A percentile compares a stretch with the other conserved stretches of the same genome.
Evolutionary conservation across 805 yeast species (phyloP).

Genomic region (Zygosaccharomyces lentus): DNA sequence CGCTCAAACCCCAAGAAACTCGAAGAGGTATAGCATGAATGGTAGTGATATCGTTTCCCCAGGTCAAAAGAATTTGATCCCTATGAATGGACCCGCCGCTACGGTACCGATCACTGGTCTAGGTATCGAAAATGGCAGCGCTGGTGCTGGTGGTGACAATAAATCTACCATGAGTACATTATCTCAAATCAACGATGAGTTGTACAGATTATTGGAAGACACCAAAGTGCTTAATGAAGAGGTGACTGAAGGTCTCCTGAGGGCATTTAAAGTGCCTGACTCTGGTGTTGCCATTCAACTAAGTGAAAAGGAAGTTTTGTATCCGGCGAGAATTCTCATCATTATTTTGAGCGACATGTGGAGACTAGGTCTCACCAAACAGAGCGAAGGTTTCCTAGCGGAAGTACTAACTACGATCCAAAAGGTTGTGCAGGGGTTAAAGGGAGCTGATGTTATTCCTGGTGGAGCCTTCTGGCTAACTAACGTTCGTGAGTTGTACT

Average conservation of each 20-base stretch:
- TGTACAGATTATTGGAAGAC: slow-evolving; percentile 65
- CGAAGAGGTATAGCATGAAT: slow-evolving; percentile 33
- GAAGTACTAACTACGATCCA: slow-evolving; percentile 85
- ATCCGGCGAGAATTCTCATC: slow-evolving; percentile 93
- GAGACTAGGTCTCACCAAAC: slow-evolving; percentile 90
- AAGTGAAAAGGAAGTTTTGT: slow-evolving; percentile 83
- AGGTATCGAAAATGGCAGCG: slow-evolving; percentile 16
- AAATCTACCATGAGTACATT: slow-evolving; percentile 42
- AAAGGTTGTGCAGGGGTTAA: slow-evolving; percentile 68
- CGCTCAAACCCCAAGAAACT: slow-evolving; percentile 34
- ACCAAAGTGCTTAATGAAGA: slow-evolving; percentile 72
- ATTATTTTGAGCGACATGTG: slow-evolving; percentile 95
- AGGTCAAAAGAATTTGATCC: slow-evolving; percentile 21
- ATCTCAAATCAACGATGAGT: slow-evolving; percentile 70
- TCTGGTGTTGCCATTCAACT: slow-evolving; percentile 80
- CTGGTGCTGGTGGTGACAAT: slow-evolving; percentile 34
- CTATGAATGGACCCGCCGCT: slow-evolving; percentile 15
- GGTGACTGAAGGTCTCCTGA: slow-evolving; percentile 79
- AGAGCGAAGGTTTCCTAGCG: slow-evolving; percentile 86
- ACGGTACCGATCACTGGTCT: slow-evolving; percentile 14
- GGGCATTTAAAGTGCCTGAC: slow-evolving; percentile 79
- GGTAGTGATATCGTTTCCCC: slow-evolving; percentile 24
- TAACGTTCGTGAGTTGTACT: slow-evolving; percentile 89
- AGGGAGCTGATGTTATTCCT: slow-evolving; percentile 81
- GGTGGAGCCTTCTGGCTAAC: slow-evolving; percentile 98